phyloP scores from a whole-genome alignment of 495 filamentous ascomycete species.

The Hypoxylon trugodes region DNA sequence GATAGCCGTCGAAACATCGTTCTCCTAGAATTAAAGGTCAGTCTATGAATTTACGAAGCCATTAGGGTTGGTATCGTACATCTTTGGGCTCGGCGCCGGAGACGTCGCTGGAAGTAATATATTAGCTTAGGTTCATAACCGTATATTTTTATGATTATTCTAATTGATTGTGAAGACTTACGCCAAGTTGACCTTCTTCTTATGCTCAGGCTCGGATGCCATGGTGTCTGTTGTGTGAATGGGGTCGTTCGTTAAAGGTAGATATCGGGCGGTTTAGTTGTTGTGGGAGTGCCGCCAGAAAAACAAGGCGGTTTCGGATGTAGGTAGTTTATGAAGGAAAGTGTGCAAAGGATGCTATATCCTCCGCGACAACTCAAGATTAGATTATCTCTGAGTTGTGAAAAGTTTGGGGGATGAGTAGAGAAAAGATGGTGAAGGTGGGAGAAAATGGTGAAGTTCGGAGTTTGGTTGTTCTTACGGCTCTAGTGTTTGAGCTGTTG shows the following conservation, averaged over 20 bases:
- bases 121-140: conserved; percentile 39
- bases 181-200: conserved; percentile 93
- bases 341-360: conserved; percentile 19
- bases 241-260: conserved; percentile 36
- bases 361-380: conserved; percentile 12
- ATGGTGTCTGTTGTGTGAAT: conserved; percentile 48
- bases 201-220: conserved; percentile 74
- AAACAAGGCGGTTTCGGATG: conserved; percentile 2
- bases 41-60: conserved; percentile 28
- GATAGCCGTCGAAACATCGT: conserved; percentile 96
- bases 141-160: neutral
- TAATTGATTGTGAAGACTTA: conserved; percentile 58
- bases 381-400: neutral
- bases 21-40: conserved; percentile 64
- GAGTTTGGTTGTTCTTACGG: conserved; percentile 33
- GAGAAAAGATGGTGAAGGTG: conserved; percentile 17
- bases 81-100: conserved; percentile 90
- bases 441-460: conserved; percentile 29
- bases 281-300: conserved; percentile 17
- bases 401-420: conserved; percentile 13
- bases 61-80: conserved; percentile 61
- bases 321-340: conserved; percentile 1
- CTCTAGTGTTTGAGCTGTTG: conserved; percentile 42
- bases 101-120: conserved; percentile 71
- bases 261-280: conserved; percentile 15